Evolutionary conservation across 495 filamentous ascomycete species (phyloP).

Genomic region (Aspergillus sclerotiicarbonarius): DNA sequence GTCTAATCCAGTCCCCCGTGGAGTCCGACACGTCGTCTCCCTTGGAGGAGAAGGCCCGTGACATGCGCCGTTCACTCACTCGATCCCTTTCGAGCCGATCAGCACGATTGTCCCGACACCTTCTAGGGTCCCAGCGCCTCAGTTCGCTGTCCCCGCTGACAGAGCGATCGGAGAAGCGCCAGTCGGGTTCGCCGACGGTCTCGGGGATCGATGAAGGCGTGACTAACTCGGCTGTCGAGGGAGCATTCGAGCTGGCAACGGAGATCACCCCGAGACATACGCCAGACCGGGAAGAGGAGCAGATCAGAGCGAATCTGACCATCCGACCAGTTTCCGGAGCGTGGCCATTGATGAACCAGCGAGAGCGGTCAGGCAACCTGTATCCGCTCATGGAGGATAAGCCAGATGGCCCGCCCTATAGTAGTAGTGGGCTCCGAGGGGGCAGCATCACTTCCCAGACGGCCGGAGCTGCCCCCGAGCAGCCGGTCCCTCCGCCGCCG

Average conservation of each 20-base stretch:
- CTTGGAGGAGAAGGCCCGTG: conserved; percentile 28
- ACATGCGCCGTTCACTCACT: conserved; percentile 32
- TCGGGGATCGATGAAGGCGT: conserved; percentile 32
- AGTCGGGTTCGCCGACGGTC: conserved; percentile 13
- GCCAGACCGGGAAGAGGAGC: conserved; percentile 35
- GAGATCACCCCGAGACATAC: conserved; percentile 42
- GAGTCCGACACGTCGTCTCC: conserved; percentile 29
- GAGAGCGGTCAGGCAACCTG: conserved; percentile 23
- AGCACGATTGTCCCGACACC: conserved; percentile 23
- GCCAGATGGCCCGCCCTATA: conserved; percentile 18
- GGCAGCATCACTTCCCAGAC: conserved; percentile 42
- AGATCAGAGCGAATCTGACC: conserved; percentile 23
- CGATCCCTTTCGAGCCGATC: conserved; percentile 34
- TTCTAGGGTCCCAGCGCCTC: conserved; percentile 21
- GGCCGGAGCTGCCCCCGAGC: conserved; percentile 38
- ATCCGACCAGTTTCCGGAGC: conserved; percentile 35
- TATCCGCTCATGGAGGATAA: conserved; percentile 29
- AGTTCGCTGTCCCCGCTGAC: conserved; percentile 33
- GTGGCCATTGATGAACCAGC: conserved; percentile 28
- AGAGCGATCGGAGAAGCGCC: conserved; percentile 21
- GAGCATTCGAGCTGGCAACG: conserved; percentile 38
- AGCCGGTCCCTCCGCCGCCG: conserved; percentile 47
- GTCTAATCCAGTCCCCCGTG: conserved; percentile 22
- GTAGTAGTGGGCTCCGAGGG: conserved; percentile 29
- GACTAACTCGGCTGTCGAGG: conserved; percentile 40